Base-by-base conservation (phyloP, 2,329 filamentous ascomycete species). In the Diaporthe sp. region DNA sequence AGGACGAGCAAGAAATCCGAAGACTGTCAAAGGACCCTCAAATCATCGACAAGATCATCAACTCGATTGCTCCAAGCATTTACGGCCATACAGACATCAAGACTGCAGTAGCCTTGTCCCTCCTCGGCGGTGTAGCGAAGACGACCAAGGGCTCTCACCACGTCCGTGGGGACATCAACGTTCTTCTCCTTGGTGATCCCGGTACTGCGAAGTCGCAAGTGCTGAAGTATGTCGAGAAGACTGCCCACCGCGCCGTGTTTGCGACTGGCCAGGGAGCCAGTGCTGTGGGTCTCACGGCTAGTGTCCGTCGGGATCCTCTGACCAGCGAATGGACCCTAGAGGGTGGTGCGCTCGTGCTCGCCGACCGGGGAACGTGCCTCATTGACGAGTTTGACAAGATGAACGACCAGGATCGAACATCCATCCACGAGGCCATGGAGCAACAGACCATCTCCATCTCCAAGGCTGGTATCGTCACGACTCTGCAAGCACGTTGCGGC, bases 331-430 rank as follows among this genome's bases (percentile, higher is more conserved):
- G 97, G 96, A 98, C 97, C 8, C 87, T 99, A 3, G 97, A 99
- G 85, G 97, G 97, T 76, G 97, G 97, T 81, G 97, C 97, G 5
- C 88, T 99, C 15, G 97, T 99, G 80, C 91, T 99, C 72, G 97
- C 97, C 22, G 97, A 99, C 82, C 93, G 94, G 77, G 97, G 97
- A 53, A 98, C 95, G 22, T 98, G 97, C 81, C 88, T 99, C 39
- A 99, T 99, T 76, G 97, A 99, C 80, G 97, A 99, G 84, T 99
- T 99, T 80, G 97, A 99, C 90, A 99, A 99, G 89, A 99, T 99
- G 97, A 98, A 98, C 83, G 97, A 99, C 82, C 95, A 98, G 82
- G 97, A 99, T 83, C 92, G 97, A 77, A 98, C 97, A 1, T 98
- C 95, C 10, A 99, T 99, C 79, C 97, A 99, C 89, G 97, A 99